These are phyloP conservation scores for Rhypophila decipiens DNA, from an alignment of 495 filamentous ascomycete genomes.

Conservation along the genomic window DNA sequence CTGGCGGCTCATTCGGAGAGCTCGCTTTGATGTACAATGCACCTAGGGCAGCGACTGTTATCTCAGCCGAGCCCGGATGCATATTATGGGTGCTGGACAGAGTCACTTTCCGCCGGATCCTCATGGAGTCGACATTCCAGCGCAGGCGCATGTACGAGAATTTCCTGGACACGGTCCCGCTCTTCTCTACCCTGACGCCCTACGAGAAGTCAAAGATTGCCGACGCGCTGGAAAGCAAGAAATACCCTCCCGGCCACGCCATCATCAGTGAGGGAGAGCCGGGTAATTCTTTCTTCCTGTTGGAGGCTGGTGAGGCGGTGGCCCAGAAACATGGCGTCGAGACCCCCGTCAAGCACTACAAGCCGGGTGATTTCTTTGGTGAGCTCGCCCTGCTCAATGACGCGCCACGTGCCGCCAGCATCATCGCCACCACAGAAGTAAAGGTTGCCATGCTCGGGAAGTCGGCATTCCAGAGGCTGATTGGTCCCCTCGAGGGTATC, in stretches of 20 bases:
- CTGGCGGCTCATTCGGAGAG: conserved; percentile 96
- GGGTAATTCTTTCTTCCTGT: conserved; percentile 85
- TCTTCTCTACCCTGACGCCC: conserved; percentile 74
- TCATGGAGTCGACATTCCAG: conserved; percentile 97
- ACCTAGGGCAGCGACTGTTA: conserved; percentile 91
- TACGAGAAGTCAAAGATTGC: conserved; percentile 97
- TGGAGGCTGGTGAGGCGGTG: conserved; percentile 85
- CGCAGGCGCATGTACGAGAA: conserved; percentile 93
- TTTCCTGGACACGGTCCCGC: conserved; percentile 92
- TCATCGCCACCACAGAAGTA: conserved; percentile 72
- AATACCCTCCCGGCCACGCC: conserved; percentile 67
- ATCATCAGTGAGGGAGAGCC: conserved; percentile 92
- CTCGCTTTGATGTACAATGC: conserved; percentile 98
- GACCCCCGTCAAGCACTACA: conserved; percentile 67
- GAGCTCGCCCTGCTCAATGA: conserved; percentile 92
- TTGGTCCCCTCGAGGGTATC: conserved; percentile 90
- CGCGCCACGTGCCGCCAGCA: conserved; percentile 85
- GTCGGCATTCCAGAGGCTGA: conserved; percentile 85
- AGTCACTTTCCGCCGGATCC: conserved; percentile 91
- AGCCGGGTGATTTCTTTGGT: conserved; percentile 94
- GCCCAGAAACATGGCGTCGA: conserved; percentile 63
- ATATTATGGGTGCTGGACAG: conserved; percentile 93
- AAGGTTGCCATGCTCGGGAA: conserved; percentile 94
- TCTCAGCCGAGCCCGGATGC: conserved; percentile 70
- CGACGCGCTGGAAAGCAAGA: conserved; percentile 86